Evolutionary conservation across 768 basidiomycete species (phyloP), one percentile per base, ranked within the genome.

Genomic region (Lentinula boryana): DNA sequence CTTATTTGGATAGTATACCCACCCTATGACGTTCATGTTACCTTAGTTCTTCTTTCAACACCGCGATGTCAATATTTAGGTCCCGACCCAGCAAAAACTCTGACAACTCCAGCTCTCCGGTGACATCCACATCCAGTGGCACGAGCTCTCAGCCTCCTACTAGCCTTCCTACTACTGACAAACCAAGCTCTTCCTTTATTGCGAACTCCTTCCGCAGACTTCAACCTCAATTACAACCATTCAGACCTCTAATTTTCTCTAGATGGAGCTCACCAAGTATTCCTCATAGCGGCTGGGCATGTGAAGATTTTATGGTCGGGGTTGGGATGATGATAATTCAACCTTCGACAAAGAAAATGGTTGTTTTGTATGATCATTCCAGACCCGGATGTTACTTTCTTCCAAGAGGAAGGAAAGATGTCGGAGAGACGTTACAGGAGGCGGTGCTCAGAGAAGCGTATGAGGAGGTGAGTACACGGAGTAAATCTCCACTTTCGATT

Each of bases 241-340:
- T 1, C 13, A 8, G 36, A 13, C 50, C 49, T 50, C 10, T 33
- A 33, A 35, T 6, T 5, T 51, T 51, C 33, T 51, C 50, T 18
- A 13, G 8, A n/a, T 51, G 32, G 32, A 51, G 50, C 50, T 51
- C 50, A 8, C 27, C 50, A 32, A 35, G 50, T 51, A 33, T 51
- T 5, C 31, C 33, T 16, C 16, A 35, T n/a, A 12, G 50, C 15
- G 50, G 50, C 1, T 87, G 79, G 80, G 74, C 75, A 51, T 74
- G 79, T 2, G 36, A 68, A 12, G 81, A 86, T 68, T 84, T 88
- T 66, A 68, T 83, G 71, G 72, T 86, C 2, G 84, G 84, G 2
- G 82, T 80, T 3, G 86, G 84, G 16, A 82, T 85, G 82, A 81
- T 85, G 16, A 75, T 88, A 51, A 75, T 89, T 27, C 85, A 87